Conservation (phyloP, 2,329 filamentous ascomycete genomes). For the Colletotrichum falcatum region DNA sequence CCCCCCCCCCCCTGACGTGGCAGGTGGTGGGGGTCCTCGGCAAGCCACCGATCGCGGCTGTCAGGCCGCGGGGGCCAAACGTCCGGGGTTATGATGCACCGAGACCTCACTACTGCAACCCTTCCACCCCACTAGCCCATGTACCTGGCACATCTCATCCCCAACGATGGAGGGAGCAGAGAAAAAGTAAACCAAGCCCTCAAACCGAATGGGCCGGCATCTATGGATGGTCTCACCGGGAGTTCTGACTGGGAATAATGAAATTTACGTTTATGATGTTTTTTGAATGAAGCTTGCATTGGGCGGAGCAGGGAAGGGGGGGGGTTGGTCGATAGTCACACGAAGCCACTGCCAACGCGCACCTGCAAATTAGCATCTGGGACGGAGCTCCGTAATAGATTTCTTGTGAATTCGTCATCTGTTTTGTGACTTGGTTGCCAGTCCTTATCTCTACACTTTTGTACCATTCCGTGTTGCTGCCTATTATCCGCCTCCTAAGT, state of each 20-base stretch:
- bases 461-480: no score
- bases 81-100: conserved; percentile 33
- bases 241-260: conserved; percentile 3
- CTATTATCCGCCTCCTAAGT: neutral
- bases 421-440: neutral
- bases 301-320: neutral
- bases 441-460: neutral
- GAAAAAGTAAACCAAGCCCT: neutral
- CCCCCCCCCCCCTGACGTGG: conserved; percentile 7
- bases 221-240: neutral
- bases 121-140: neutral
- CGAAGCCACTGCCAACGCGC: neutral
- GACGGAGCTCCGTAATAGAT: neutral
- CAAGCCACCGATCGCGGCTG: conserved; percentile 25
- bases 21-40: conserved; percentile 23
- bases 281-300: conserved; percentile 12
- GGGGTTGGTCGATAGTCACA: neutral
- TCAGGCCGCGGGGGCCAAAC: conserved; percentile 30
- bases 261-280: neutral
- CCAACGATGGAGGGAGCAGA: neutral
- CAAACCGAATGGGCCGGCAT: neutral
- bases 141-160: neutral
- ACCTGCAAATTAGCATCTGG: conserved; percentile 15
- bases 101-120: conserved; percentile 4
- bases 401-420: conserved; percentile 7